A percentile compares a stretch with the other conserved stretches of the same genome.
Conservation (phyloP, 495 filamentous ascomycete species). For the Xylaria acuta region DNA sequence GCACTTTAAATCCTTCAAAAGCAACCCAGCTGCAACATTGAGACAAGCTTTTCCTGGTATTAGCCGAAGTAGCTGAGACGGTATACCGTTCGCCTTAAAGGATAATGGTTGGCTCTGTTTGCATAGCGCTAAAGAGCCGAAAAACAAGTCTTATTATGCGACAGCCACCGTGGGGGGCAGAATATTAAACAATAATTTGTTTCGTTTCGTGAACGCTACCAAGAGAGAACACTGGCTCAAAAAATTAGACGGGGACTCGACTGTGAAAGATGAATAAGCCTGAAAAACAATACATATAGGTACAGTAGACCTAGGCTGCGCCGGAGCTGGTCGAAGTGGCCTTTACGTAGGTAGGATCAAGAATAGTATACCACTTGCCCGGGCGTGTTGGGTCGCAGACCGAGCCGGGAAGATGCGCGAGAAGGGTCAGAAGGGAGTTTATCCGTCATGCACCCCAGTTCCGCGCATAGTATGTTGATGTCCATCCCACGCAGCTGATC, state of each 20-base stretch:
- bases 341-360: background rate
- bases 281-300: background rate
- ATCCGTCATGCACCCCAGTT: conserved; percentile 13
- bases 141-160: background rate
- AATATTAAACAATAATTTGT: background rate
- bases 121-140: background rate
- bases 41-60: conserved; percentile 5
- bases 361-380: background rate
- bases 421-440: background rate
- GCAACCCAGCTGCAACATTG: conserved; percentile 11
- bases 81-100: background rate
- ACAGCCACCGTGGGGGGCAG: background rate
- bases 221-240: background rate
- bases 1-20: conserved; percentile 4
- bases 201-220: background rate
- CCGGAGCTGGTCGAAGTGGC: background rate
- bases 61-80: conserved; percentile 7
- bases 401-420: background rate
- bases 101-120: background rate
- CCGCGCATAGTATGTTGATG: background rate
- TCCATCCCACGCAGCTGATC: conserved; percentile 2
- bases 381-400: background rate
- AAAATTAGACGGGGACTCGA: background rate
- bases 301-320: background rate
- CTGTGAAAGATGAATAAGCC: background rate